Percentiles rank a stretch among this genome's conserved stretches.
phyloP scores from a whole-genome alignment of 495 filamentous ascomycete genomes.

The Penicillium alfredii region DNA sequence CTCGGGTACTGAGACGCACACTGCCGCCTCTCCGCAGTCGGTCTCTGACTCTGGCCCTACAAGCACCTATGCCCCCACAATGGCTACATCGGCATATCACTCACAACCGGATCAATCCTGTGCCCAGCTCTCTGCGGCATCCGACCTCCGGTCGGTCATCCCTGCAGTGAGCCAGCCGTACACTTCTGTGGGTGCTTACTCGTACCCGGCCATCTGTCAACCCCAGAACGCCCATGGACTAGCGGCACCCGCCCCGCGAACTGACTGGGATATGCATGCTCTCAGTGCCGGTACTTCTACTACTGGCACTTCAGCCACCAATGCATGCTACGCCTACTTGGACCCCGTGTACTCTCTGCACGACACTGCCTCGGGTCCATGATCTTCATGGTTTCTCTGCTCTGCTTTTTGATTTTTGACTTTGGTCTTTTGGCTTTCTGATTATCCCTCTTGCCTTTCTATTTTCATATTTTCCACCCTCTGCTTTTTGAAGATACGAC shows the following conservation, averaged over 20 bases:
- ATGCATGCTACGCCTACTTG: constrained; percentile 32
- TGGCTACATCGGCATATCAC: constrained; percentile 25
- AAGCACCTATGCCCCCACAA: constrained; percentile 25
- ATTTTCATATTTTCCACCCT: constrained; percentile 25
- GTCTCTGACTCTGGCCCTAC: constrained; percentile 33
- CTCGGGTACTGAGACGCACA: constrained; percentile 35
- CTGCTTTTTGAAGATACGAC: constrained; percentile 26
- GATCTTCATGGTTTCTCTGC: constrained; percentile 11
- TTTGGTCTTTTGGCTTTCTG: constrained; percentile 14
- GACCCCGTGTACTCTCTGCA: constrained; percentile 34
- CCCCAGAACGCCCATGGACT: constrained; percentile 22
- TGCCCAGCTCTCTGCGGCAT: constrained; percentile 16
- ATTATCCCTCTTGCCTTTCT: constrained; percentile 14
- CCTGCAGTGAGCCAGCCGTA: constrained; percentile 31
- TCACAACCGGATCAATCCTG: constrained; percentile 20
- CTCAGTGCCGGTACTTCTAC: constrained; percentile 16
- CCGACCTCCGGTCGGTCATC: constrained; percentile 30
- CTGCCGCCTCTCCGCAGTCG: constrained; percentile 40
- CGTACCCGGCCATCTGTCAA: constrained; percentile 35
- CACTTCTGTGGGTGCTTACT: constrained; percentile 25
- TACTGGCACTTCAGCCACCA: constrained; percentile 15
- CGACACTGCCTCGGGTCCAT: constrained; percentile 19
- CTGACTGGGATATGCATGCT: constrained; percentile 34
- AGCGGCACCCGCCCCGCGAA: constrained; percentile 20
- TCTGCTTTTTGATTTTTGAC: constrained; percentile 8